Evolutionary conservation across 1,139 yeast species (phyloP).

Genomic region (Debaryomycetaceae sp.): DNA sequence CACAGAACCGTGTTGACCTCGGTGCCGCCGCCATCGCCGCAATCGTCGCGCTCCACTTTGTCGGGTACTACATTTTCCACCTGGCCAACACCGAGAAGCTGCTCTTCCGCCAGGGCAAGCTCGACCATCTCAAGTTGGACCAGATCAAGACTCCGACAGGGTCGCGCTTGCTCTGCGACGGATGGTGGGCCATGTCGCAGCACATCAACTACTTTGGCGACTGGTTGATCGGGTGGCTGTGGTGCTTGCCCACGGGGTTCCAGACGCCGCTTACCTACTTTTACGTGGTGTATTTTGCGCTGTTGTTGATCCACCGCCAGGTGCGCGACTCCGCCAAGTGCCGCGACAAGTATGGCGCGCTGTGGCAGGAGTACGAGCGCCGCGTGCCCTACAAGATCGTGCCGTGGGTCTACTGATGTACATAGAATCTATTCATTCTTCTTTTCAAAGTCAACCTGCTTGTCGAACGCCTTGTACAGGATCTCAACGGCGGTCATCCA

Average conservation of each 20-base stretch:
- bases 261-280: slow-evolving; percentile 81
- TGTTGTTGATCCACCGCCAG: slow-evolving; percentile 82
- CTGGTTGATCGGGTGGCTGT: slow-evolving; percentile 86
- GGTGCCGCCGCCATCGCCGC: slow-evolving; percentile 38
- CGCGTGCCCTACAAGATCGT: slow-evolving; percentile 85
- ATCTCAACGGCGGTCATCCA: slow-evolving; percentile 64
- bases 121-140: slow-evolving; percentile 55
- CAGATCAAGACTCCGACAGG: slow-evolving; percentile 74
- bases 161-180: slow-evolving; percentile 75
- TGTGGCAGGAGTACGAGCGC: slow-evolving; percentile 79
- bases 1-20: slow-evolving; percentile 50
- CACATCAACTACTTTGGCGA: slow-evolving; percentile 96
- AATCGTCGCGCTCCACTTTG: slow-evolving; percentile 37
- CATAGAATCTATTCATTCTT: slow-evolving; percentile 48
- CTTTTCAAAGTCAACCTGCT: slow-evolving; percentile 59
- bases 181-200: slow-evolving; percentile 95
- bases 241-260: slow-evolving; percentile 91
- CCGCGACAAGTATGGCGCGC: slow-evolving; percentile 73
- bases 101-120: slow-evolving; percentile 72
- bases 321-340: slow-evolving; percentile 90
- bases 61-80: slow-evolving; percentile 82
- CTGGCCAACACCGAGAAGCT: slow-evolving; percentile 82
- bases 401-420: slow-evolving; percentile 74
- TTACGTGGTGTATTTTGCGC: slow-evolving; percentile 78
- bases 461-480: slow-evolving; percentile 69